Evolutionary conservation across 1,139 yeast species (phyloP).

Genomic region (Torulaspora globosa): DNA sequence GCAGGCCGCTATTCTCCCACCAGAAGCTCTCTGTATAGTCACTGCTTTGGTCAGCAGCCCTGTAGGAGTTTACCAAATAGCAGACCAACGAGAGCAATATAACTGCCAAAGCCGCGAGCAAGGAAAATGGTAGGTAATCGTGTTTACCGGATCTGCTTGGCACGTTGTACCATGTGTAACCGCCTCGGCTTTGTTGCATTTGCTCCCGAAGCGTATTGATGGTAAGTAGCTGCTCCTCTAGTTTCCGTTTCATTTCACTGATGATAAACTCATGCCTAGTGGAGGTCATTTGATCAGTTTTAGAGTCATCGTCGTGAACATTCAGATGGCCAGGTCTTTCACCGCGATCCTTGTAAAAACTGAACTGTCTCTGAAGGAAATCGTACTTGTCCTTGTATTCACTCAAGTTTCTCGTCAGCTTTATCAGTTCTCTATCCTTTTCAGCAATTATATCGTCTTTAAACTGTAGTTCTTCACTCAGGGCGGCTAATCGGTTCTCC

Average conservation of each 20-base stretch:
- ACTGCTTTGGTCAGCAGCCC: conserved; percentile 3
- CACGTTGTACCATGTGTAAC: conserved; percentile 2
- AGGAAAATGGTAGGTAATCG: background rate
- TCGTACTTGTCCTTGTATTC: conserved; percentile 26
- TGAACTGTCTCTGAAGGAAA: conserved; percentile 29
- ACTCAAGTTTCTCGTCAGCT: conserved; percentile 17
- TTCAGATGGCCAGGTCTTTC: conserved; percentile 13
- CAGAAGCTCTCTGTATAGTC: conserved; percentile 14
- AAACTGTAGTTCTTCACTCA: conserved; percentile 30
- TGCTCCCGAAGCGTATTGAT: conserved; percentile 24
- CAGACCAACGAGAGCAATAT: conserved; percentile 4
- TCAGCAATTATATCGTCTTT: conserved; percentile 32
- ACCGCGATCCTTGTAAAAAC: conserved; percentile 27
- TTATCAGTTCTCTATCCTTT: conserved; percentile 26
- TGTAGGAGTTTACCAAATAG: background rate
- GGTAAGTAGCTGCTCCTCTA: conserved; percentile 29
- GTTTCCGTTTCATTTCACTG: conserved; percentile 29
- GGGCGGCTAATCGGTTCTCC: conserved; percentile 24
- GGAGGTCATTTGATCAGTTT: conserved; percentile 16
- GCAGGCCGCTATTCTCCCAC: conserved; percentile 24
- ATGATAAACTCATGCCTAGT: conserved; percentile 32
- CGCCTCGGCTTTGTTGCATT: conserved; percentile 4
- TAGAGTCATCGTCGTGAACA: conserved; percentile 11
- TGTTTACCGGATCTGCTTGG: background rate
- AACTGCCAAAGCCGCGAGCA: background rate